These are phyloP conservation scores for Suillus spraguei DNA, from an alignment of 768 basidiomycete genomes.

Conservation along the genomic window DNA sequence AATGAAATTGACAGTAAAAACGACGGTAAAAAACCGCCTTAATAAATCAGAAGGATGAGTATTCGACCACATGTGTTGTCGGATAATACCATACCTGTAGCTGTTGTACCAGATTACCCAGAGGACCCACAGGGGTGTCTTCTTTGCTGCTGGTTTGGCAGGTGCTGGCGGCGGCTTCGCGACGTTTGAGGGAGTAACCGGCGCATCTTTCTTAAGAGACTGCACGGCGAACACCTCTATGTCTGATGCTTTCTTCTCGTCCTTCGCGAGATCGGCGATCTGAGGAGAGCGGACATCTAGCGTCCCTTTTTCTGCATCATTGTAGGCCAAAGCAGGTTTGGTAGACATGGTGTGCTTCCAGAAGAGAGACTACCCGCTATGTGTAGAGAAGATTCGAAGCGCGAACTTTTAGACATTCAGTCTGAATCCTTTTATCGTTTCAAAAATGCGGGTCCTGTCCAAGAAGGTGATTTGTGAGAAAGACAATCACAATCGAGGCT, in stretches of 20 bases:
- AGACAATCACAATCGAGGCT: conserved; percentile 14
- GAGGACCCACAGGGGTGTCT: conserved; percentile 59
- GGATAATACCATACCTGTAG: conserved; percentile 53
- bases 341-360: conserved; percentile 41
- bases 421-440: conserved; percentile 27
- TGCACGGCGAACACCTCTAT: conserved; percentile 34
- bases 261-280: conserved; percentile 32
- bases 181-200: conserved; percentile 35
- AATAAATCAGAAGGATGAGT: conserved; percentile 5
- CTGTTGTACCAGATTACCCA: conserved; percentile 80
- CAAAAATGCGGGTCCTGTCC: conserved; percentile 12
- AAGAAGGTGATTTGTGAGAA: conserved; percentile 15
- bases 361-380: conserved; percentile 18
- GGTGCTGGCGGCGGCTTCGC: conserved; percentile 38
- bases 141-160: conserved; percentile 50
- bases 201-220: conserved; percentile 45
- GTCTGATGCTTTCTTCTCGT: conserved; percentile 42
- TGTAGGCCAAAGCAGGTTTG: conserved; percentile 38
- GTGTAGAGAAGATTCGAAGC: conserved; percentile 14
- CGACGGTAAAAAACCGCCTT: conserved; percentile 75
- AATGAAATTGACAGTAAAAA: conserved; percentile 59
- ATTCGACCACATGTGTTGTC: conserved; percentile 1
- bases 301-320: conserved; percentile 63
- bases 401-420: neutral
- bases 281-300: conserved; percentile 45